Evolutionary conservation across 1,284 basidiomycete species (phyloP).

Genomic region (Omphalotus olearius): DNA sequence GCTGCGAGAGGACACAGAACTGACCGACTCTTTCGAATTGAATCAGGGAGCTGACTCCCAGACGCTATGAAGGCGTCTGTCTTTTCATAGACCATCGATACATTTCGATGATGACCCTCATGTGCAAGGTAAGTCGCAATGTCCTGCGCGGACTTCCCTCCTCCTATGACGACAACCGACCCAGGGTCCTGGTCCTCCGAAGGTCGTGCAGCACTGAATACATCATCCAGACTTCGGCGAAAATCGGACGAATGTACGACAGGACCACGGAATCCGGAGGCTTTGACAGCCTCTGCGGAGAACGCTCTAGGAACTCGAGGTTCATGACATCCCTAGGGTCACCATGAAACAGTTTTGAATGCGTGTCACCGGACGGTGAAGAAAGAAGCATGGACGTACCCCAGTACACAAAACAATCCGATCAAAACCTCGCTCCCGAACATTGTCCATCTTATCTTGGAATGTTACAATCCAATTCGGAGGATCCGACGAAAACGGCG

Average conservation of each 20-base stretch:
- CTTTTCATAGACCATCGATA: conserved; percentile 46
- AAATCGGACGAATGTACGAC: conserved; percentile 52
- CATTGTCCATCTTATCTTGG: conserved; percentile 24
- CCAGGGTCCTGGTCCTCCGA: conserved; percentile 16
- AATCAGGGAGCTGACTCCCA: conserved; percentile 37
- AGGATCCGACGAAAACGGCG: conserved; percentile 15
- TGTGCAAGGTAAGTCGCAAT: conserved; percentile 44
- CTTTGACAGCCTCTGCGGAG: conserved; percentile 27
- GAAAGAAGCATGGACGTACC: conserved; percentile 28
- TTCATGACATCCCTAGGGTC: conserved; percentile 46
- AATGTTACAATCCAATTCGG: conserved; percentile 34
- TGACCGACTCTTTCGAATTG: conserved; percentile 52
- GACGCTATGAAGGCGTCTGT: conserved; percentile 44
- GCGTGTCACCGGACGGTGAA: neutral
- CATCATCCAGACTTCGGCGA: conserved; percentile 31
- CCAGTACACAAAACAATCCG: conserved; percentile 55
- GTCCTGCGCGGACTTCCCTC: conserved; percentile 55
- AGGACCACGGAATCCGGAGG: conserved; percentile 36
- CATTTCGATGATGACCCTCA: conserved; percentile 32
- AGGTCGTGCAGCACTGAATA: conserved; percentile 27
- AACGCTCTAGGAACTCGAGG: conserved; percentile 39
- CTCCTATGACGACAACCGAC: conserved; percentile 44
- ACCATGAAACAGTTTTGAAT: neutral
- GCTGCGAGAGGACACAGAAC: conserved; percentile 2
- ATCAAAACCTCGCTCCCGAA: conserved; percentile 22